These are phyloP conservation scores for Diplotaxis tenuifolia DNA, from an alignment of 345 rosid species.

Conservation along the genomic window DNA sequence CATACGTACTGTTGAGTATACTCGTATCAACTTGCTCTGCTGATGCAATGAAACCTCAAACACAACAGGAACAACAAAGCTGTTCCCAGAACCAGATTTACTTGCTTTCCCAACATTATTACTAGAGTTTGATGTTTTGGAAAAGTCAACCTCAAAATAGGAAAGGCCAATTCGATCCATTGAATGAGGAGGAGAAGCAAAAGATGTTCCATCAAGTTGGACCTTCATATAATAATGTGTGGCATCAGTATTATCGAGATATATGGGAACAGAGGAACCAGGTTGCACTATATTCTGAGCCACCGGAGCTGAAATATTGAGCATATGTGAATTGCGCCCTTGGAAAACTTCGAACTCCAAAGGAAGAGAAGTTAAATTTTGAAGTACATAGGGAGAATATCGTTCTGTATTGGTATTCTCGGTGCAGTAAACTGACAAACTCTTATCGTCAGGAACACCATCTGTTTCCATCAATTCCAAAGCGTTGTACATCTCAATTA, in stretches of 20 bases:
- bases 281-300: conserved; percentile 59
- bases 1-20: conserved; percentile 83
- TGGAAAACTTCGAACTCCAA: conserved; percentile 59
- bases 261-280: conserved; percentile 72
- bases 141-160: conserved; percentile 85
- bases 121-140: conserved; percentile 48
- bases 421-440: conserved; percentile 37
- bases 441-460: conserved; percentile 43
- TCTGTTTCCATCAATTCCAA: conserved; percentile 45
- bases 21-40: conserved; percentile 75
- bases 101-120: conserved; percentile 40
- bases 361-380: conserved; percentile 86
- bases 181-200: conserved; percentile 73
- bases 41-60: conserved; percentile 86
- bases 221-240: conserved; percentile 72
- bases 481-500: conserved; percentile 70
- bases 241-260: conserved; percentile 59
- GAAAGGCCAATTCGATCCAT: conserved; percentile 90
- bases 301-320: conserved; percentile 44
- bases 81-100: conserved; percentile 39
- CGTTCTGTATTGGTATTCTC: conserved; percentile 50
- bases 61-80: conserved; percentile 84
- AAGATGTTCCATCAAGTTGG: conserved; percentile 76
- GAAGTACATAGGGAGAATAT: conserved; percentile 86
- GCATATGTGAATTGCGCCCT: conserved; percentile 49